Conservation (phyloP, 1,284 basidiomycete genomes). For the Ustilago xerochloae region DNA sequence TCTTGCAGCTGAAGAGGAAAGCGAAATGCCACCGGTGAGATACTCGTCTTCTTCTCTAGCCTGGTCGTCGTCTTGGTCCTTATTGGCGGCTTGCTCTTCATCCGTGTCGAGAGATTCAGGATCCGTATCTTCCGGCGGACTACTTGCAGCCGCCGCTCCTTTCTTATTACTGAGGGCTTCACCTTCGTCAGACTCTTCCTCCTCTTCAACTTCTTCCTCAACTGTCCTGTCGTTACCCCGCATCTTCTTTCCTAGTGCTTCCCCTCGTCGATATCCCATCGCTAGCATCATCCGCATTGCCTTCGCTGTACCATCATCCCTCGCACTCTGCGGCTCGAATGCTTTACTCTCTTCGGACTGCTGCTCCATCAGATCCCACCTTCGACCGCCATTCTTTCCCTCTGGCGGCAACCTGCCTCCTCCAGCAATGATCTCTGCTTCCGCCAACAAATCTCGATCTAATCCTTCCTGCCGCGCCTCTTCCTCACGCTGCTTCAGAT, state of each 20-base stretch:
- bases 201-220: constrained; percentile 12
- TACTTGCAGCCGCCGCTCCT: background rate
- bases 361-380: constrained; percentile 26
- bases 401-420: constrained; percentile 31
- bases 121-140: constrained; percentile 4
- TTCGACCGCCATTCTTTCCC: constrained; percentile 11
- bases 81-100: constrained; percentile 8
- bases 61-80: constrained; percentile 4
- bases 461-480: constrained; percentile 36
- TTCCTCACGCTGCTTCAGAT: constrained; percentile 23
- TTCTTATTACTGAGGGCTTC: background rate
- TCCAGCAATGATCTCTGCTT: constrained; percentile 48
- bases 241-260: constrained; percentile 36
- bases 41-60: constrained; percentile 35
- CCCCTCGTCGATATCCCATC: constrained; percentile 51
- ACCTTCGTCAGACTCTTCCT: constrained; percentile 23
- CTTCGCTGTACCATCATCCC: constrained; percentile 27
- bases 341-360: background rate
- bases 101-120: constrained; percentile 19
- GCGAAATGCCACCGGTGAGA: constrained; percentile 17
- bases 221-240: background rate
- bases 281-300: constrained; percentile 59
- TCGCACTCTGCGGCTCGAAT: background rate
- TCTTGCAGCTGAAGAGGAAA: background rate
- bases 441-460: constrained; percentile 40